Evolutionary conservation across 306 rosid species (phyloP).

Genomic region (Rubus idaeus): DNA sequence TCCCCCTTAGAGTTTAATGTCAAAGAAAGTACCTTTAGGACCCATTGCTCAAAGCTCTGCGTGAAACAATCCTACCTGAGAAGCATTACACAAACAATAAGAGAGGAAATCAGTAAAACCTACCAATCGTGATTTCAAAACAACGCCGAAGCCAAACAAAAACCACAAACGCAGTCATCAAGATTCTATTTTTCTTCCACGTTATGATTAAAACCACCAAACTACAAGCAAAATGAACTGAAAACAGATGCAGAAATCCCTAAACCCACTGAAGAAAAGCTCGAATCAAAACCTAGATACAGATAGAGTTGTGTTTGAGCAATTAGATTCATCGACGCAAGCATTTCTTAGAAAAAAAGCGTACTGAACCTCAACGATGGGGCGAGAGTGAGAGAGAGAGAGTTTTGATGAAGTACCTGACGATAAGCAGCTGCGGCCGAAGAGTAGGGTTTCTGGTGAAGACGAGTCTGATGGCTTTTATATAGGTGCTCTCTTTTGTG

Average conservation of each 20-base stretch:
- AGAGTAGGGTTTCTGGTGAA: slow-evolving; percentile 40
- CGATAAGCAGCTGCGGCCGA: slow-evolving; percentile 29
- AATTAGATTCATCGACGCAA: background rate
- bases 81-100: background rate
- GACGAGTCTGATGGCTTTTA: background rate
- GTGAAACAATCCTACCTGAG: slow-evolving; percentile 21
- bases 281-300: background rate
- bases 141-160: background rate
- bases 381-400: background rate
- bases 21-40: slow-evolving; percentile 29
- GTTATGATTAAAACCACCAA: background rate
- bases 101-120: background rate
- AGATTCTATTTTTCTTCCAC: background rate
- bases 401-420: slow-evolving; percentile 8
- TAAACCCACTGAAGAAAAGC: background rate
- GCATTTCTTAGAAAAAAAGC: background rate
- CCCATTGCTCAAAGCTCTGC: slow-evolving; percentile 32
- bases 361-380: background rate
- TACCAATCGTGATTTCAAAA: background rate
- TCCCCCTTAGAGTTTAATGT: background rate
- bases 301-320: background rate
- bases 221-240: background rate
- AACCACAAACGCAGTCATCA: background rate
- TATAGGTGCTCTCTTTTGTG: slow-evolving; percentile 4
- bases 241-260: background rate